Conservation (phyloP, 495 filamentous ascomycete species). For the Lindgomyces ingoldianus region DNA sequence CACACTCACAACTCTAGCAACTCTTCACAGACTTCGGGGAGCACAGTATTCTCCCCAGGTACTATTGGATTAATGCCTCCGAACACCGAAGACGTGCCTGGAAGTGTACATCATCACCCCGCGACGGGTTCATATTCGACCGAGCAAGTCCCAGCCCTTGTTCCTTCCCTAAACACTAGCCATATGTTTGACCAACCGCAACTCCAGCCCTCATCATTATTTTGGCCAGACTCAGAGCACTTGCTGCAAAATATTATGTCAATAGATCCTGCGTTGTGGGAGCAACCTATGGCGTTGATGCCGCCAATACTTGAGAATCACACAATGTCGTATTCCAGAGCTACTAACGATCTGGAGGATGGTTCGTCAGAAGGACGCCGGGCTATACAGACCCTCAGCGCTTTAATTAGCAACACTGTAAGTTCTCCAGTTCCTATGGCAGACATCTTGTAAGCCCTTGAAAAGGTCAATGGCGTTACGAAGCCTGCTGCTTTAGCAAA, state of each 20-base stretch:
- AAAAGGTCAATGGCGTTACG: background rate
- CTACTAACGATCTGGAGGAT: background rate
- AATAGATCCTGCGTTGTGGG: background rate
- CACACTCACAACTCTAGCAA: background rate
- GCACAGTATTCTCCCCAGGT: background rate
- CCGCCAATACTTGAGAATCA: background rate
- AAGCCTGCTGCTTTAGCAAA: background rate
- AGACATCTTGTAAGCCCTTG: no score
- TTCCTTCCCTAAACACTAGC: background rate
- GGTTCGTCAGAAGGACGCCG: background rate
- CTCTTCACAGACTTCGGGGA: background rate
- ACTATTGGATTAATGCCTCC: background rate
- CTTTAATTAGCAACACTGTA: background rate
- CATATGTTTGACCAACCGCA: background rate
- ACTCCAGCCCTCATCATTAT: background rate
- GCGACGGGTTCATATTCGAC: background rate
- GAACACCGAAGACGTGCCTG: background rate
- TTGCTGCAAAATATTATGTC: slow-evolving; percentile 4
- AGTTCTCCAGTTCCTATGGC: no score
- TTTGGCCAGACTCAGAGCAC: slow-evolving; percentile 7
- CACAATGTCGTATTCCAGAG: background rate
- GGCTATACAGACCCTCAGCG: slow-evolving; percentile 2
- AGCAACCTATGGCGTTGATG: slow-evolving; percentile 2
- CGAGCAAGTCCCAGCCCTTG: background rate
- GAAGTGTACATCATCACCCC: background rate